Evolutionary conservation across 1,284 basidiomycete species (phyloP).

Genomic region (Microstroma glucosiphilum): DNA sequence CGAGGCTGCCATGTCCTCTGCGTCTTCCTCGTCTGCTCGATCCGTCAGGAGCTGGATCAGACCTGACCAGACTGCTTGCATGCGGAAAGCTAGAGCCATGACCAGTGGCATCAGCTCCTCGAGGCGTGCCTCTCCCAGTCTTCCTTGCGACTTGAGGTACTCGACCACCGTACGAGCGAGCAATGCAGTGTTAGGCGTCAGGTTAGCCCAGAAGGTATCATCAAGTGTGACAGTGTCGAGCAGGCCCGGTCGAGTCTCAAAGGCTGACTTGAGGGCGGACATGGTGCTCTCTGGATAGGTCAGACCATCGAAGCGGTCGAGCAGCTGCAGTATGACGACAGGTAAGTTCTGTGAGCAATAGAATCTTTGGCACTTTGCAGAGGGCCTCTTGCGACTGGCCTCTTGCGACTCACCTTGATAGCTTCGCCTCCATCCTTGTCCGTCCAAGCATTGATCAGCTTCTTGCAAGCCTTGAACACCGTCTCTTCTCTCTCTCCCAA

Average conservation of each 20-base stretch:
- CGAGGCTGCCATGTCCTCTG: conserved; percentile 15
- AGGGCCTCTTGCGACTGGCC: background rate
- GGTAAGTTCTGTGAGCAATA: background rate
- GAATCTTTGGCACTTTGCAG: background rate
- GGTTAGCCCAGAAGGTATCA: conserved; percentile 67
- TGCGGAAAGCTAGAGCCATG: conserved; percentile 76
- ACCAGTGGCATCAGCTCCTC: conserved; percentile 79
- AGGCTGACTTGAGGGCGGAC: conserved; percentile 63
- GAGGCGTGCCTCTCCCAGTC: conserved; percentile 60
- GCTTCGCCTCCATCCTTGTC: conserved; percentile 29
- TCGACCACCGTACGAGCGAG: conserved; percentile 78
- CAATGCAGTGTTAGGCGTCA: conserved; percentile 77
- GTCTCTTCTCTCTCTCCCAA: conserved; percentile 77
- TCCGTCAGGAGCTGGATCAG: conserved; percentile 30
- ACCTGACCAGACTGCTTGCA: conserved; percentile 60
- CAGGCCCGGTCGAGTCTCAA: conserved; percentile 60
- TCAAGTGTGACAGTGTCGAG: conserved; percentile 66
- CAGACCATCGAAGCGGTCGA: conserved; percentile 63
- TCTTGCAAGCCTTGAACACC: conserved; percentile 73
- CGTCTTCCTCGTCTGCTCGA: conserved; percentile 25
- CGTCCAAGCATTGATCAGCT: conserved; percentile 49
- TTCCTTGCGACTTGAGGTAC: conserved; percentile 62
- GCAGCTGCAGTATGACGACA: conserved; percentile 50
- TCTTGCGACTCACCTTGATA: conserved; percentile 5
- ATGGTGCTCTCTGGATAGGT: conserved; percentile 60